These are phyloP conservation scores for Starmerella riodocensis DNA, from an alignment of 805 yeast species.

Conservation along the genomic window DNA sequence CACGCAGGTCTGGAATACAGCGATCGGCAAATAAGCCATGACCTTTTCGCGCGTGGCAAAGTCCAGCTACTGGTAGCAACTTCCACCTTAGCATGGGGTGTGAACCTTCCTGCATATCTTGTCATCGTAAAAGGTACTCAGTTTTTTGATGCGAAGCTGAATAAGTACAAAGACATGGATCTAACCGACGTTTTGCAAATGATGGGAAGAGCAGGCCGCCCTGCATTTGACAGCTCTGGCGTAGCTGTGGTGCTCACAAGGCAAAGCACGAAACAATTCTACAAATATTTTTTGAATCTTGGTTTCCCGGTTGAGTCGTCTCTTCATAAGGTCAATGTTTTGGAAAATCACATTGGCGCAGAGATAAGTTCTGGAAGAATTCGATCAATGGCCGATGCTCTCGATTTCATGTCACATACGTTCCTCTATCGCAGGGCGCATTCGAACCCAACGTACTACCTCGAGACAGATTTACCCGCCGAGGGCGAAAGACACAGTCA, in stretches of 20 bases:
- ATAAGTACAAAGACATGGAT: slow-evolving; percentile 68
- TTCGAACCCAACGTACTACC: slow-evolving; percentile 65
- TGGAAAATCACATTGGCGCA: slow-evolving; percentile 70
- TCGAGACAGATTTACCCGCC: slow-evolving; percentile 22
- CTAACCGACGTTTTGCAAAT: slow-evolving; percentile 67
- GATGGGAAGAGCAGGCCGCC: slow-evolving; percentile 82
- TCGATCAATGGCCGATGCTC: slow-evolving; percentile 48
- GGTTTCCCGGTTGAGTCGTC: slow-evolving; percentile 79
- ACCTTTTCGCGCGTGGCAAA: slow-evolving; percentile 54
- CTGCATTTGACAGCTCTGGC: slow-evolving; percentile 67
- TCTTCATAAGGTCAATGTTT: slow-evolving; percentile 44
- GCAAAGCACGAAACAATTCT: slow-evolving; percentile 59
- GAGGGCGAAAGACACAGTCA: slow-evolving; percentile 19
- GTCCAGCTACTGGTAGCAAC: slow-evolving; percentile 66
- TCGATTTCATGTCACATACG: slow-evolving; percentile 67
- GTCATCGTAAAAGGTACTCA: slow-evolving; percentile 69
- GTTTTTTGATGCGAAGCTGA: slow-evolving; percentile 43
- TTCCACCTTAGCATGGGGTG: slow-evolving; percentile 82
- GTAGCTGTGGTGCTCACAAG: slow-evolving; percentile 65
- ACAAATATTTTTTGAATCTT: slow-evolving; percentile 62
- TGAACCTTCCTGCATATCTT: slow-evolving; percentile 65
- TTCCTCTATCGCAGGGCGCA: slow-evolving; percentile 61
- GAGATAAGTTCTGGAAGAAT: slow-evolving; percentile 64
- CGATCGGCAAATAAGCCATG: slow-evolving; percentile 58
- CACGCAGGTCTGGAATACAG: slow-evolving; percentile 71